phyloP scores from a whole-genome alignment of 2,329 filamentous ascomycete species.

The Sporothrix globosa region DNA sequence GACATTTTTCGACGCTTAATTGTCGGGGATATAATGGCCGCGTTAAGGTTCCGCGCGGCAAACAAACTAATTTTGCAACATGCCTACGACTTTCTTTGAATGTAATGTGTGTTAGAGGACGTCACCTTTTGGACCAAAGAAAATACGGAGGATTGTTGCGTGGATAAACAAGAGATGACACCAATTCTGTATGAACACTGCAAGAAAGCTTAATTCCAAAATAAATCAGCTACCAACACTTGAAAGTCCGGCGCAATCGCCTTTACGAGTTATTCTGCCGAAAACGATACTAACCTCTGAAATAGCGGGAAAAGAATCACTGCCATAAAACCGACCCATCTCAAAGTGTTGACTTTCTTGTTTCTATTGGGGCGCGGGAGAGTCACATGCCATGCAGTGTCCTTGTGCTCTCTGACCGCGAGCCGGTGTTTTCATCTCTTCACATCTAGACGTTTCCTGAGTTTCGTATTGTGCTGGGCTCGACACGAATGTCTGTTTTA shows the following conservation, averaged over 20 bases:
- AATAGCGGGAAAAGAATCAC: neutral
- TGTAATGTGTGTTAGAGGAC: no score
- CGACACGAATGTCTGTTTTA: neutral
- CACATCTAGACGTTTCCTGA: neutral
- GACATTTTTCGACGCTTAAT: no score
- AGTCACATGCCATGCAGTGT: slow-evolving; percentile 25
- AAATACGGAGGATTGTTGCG: no score
- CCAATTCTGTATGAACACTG: no score
- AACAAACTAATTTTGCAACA: neutral
- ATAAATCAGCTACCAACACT: neutral
- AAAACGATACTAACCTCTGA: neutral
- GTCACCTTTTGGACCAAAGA: neutral
- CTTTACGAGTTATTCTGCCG: no score
- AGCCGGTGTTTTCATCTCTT: neutral
- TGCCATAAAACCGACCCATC: neutral
- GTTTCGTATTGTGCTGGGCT: neutral
- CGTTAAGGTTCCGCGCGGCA: neutral
- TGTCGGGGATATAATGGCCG: neutral
- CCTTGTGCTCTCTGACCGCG: slow-evolving; percentile 16
- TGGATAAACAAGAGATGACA: no score
- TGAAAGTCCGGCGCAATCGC: neutral
- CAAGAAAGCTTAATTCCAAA: neutral
- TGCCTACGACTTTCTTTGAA: neutral
- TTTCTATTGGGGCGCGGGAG: slow-evolving; percentile 23
- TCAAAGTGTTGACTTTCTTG: neutral